Percentiles rank a stretch among this genome's conserved stretches.
Evolutionary conservation across 2,329 filamentous ascomycete species (phyloP).

Genomic region (Fusarium duplospermum): DNA sequence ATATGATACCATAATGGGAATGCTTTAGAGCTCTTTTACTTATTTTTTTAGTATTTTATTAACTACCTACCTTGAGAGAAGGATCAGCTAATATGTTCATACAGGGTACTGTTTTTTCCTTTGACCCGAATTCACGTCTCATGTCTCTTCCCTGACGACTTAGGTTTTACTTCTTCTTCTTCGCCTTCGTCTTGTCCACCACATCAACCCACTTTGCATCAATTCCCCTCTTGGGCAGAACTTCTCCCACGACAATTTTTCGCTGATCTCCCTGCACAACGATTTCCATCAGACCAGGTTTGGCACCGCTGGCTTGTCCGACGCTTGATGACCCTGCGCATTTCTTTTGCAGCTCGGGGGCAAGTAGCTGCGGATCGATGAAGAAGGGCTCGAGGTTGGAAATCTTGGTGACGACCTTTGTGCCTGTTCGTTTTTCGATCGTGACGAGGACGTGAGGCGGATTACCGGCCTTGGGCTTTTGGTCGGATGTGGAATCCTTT

Average conservation of each 20-base stretch:
- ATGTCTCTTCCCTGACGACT: too few relatives aligned
- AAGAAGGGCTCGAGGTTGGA: constrained; percentile 39
- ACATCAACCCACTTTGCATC: constrained; percentile 39
- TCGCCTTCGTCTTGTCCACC: constrained; percentile 36
- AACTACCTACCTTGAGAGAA: too few relatives aligned
- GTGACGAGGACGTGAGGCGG: constrained; percentile 35
- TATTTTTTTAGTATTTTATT: too few relatives aligned
- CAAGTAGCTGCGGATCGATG: constrained; percentile 35
- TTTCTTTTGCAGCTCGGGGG: constrained; percentile 39
- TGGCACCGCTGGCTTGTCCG: constrained; percentile 35
- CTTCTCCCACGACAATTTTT: constrained; percentile 28
- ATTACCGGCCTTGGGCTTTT: constrained; percentile 35
- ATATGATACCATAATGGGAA: too few relatives aligned
- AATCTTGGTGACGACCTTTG: constrained; percentile 39
- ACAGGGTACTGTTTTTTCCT: too few relatives aligned
- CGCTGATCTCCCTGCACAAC: constrained; percentile 39
- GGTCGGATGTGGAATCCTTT: constrained; percentile 11
- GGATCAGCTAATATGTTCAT: too few relatives aligned
- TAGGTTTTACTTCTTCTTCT: constrained; percentile 27
- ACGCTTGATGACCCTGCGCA: constrained; percentile 39
- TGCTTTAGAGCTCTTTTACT: too few relatives aligned
- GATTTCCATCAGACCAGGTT: constrained; percentile 36
- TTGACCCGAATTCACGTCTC: too few relatives aligned
- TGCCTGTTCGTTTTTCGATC: constrained; percentile 39
- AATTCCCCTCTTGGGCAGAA: constrained; percentile 26